A percentile compares a stretch with the other conserved stretches of the same genome.
Evolutionary conservation across 2,329 filamentous ascomycete species (phyloP).

Genomic region (Onygena corvina): DNA sequence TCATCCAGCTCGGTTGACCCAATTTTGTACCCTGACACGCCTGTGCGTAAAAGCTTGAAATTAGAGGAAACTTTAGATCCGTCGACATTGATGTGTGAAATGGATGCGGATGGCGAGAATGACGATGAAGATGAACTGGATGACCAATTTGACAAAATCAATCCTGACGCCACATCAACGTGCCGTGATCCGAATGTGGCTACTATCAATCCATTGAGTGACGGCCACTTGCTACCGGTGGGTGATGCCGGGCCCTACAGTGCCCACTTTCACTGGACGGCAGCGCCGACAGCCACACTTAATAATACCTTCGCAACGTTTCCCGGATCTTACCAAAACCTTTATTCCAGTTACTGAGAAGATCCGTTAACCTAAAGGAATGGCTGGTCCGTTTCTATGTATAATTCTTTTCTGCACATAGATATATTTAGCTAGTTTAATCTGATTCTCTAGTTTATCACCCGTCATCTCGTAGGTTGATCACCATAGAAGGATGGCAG

Average conservation of each 20-base stretch:
- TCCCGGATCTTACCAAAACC: background rate
- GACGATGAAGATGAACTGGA: slow-evolving; percentile 48
- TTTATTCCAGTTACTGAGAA: background rate
- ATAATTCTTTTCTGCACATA: background rate
- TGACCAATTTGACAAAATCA: background rate
- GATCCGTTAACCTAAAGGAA: background rate
- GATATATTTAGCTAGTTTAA: background rate
- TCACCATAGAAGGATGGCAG: background rate
- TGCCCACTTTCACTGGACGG: background rate
- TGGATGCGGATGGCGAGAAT: slow-evolving; percentile 44
- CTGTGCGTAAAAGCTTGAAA: slow-evolving; percentile 61
- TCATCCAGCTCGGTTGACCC: slow-evolving; percentile 28
- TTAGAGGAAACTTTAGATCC: slow-evolving; percentile 64
- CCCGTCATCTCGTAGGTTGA: background rate
- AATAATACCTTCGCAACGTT: background rate
- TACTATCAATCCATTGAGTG: background rate
- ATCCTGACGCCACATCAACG: background rate
- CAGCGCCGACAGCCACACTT: background rate
- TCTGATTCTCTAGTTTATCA: too few relatives aligned
- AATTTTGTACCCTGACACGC: slow-evolving; percentile 39
- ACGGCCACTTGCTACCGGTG: background rate
- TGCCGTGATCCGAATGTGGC: background rate
- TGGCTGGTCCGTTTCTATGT: background rate
- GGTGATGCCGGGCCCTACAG: background rate
- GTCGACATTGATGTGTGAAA: slow-evolving; percentile 43